These are phyloP conservation scores for Dichomitus squalens DNA, from an alignment of 1,284 basidiomycete genomes.

Conservation along the genomic window DNA sequence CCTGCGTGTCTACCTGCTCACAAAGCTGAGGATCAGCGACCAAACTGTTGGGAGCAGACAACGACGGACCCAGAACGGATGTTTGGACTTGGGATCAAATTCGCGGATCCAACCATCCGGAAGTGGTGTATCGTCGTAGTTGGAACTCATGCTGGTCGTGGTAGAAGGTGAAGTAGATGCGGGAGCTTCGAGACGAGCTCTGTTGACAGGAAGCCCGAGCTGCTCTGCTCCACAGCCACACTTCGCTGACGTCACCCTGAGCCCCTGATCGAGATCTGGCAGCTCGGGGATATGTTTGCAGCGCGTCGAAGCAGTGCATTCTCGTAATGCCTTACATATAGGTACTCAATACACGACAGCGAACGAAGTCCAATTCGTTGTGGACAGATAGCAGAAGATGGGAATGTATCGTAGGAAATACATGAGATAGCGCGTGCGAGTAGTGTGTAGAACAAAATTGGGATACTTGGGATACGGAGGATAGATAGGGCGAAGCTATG, in stretches of 20 bases:
- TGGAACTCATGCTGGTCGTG: constrained; percentile 21
- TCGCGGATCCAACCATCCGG: constrained; percentile 69
- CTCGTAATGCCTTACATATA: not conserved
- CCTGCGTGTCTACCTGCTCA: constrained; percentile 62
- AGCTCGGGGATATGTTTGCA: too few species aligned
- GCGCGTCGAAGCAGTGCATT: too few species aligned
- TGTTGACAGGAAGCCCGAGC: too few species aligned
- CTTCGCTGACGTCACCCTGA: not conserved
- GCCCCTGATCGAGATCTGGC: too few species aligned
- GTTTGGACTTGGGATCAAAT: constrained; percentile 45
- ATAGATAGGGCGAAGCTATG: too few species aligned
- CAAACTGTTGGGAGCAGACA: constrained; percentile 1
- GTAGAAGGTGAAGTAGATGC: constrained; percentile 6
- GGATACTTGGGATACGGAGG: too few species aligned
- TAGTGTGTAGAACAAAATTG: too few species aligned
- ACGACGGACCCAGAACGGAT: constrained; percentile 46
- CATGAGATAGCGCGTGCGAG: too few species aligned
- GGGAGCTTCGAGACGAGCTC: too few species aligned
- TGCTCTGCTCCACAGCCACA: not conserved
- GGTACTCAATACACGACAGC: not conserved
- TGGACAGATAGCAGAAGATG: not conserved
- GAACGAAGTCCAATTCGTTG: not conserved
- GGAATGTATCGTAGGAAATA: too few species aligned
- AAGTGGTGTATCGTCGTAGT: constrained; percentile 32
- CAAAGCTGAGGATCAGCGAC: constrained; percentile 11